These are phyloP conservation scores for Psilocybe subaeruginosa DNA, from an alignment of 768 basidiomycete genomes.

Conservation along the genomic window DNA sequence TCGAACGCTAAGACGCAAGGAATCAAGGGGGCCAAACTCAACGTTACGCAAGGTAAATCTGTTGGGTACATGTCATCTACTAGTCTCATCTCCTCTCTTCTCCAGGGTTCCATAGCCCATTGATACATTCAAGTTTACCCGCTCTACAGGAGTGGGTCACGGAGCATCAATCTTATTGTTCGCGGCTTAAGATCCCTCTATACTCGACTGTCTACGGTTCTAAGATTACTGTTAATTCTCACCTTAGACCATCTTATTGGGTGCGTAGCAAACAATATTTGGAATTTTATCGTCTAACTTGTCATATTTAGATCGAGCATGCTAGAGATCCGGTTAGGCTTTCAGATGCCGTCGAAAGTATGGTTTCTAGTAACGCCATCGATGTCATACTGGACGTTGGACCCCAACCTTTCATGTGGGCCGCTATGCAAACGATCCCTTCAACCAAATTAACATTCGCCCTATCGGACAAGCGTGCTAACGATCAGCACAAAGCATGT, in stretches of 20 bases:
- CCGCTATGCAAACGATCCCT: constrained; percentile 20
- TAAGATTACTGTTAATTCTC: constrained; percentile 9
- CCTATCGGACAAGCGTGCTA: constrained; percentile 9
- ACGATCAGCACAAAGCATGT: constrained; percentile 24
- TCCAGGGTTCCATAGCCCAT: constrained; percentile 33
- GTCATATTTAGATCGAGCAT: constrained; percentile 26
- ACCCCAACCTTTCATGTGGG: constrained; percentile 29
- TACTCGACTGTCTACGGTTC: constrained; percentile 27
- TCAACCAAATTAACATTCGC: not conserved
- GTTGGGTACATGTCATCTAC: not conserved
- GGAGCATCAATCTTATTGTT: constrained; percentile 2
- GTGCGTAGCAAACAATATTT: constrained; percentile 12
- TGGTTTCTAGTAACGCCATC: constrained; percentile 5
- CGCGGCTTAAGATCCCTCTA: constrained; percentile 19
- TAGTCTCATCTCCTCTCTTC: not conserved
- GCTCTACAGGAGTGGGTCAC: constrained; percentile 23
- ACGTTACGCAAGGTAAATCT: constrained; percentile 29
- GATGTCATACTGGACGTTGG: constrained; percentile 30
- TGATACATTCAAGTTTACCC: constrained; percentile 23
- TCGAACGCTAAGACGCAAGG: constrained; percentile 17
- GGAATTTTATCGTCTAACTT: not conserved
- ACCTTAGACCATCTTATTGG: constrained; percentile 24
- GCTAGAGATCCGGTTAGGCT: constrained; percentile 33
- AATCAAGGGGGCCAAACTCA: constrained; percentile 20
- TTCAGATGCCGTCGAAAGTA: constrained; percentile 13